phyloP scores from a whole-genome alignment of 2,329 filamentous ascomycete genomes.

The Penicillium sp. region DNA sequence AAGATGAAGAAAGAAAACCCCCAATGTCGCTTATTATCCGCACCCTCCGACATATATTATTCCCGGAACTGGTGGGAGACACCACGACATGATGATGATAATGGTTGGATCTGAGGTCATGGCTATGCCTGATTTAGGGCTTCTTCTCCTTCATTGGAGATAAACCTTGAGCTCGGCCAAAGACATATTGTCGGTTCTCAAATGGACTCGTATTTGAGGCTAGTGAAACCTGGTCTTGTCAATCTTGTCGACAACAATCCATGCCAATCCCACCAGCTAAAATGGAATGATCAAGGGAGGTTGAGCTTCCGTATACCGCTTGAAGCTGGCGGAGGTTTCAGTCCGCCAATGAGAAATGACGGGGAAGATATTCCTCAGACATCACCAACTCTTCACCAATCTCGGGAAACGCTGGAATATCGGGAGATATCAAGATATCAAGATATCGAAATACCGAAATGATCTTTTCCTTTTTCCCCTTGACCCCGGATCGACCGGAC shows the following conservation, averaged over 20 bases:
- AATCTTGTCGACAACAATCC: neutral
- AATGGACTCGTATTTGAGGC: neutral
- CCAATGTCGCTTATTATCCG: neutral
- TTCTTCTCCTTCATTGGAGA: neutral
- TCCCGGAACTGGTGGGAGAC: slow-evolving; percentile 8
- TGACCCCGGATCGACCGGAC: slow-evolving; percentile 22
- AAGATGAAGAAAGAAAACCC: neutral
- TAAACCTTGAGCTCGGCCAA: neutral
- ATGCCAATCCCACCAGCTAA: neutral
- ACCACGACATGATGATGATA: slow-evolving; percentile 22
- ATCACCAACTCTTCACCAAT: neutral
- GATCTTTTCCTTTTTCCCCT: neutral
- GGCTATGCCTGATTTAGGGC: slow-evolving; percentile 7
- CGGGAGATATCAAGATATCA: neutral
- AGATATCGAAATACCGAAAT: neutral
- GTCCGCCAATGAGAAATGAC: slow-evolving; percentile 12
- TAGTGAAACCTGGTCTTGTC: neutral
- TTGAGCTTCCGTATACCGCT: neutral
- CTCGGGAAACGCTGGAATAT: neutral
- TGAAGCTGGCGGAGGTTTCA: slow-evolving; percentile 10
- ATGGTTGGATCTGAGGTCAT: slow-evolving; percentile 18
- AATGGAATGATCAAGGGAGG: neutral
- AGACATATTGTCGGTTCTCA: neutral
- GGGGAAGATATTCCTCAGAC: neutral
- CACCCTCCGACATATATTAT: slow-evolving; percentile 10